These are phyloP conservation scores for Hevea brasiliensis DNA, from an alignment of 345 rosid genomes.

Conservation along the genomic window DNA sequence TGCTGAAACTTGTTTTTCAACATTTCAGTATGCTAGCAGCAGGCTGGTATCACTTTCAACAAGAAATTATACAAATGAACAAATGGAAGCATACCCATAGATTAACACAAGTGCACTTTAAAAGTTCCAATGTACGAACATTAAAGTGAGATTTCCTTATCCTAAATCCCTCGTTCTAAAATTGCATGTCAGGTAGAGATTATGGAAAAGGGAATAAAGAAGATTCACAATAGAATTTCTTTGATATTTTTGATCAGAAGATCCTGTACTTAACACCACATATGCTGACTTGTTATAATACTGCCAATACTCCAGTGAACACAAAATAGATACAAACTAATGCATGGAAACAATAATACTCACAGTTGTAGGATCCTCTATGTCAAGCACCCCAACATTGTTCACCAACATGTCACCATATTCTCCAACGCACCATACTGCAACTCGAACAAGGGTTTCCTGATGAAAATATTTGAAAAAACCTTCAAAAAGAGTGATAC, in stretches of 20 bases:
- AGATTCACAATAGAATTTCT: neutral
- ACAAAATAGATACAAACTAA: conserved; percentile 17
- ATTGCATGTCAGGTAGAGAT: neutral
- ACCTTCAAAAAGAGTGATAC: conserved; percentile 1
- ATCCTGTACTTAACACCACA: neutral
- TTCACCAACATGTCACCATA: conserved; percentile 94
- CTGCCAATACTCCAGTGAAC: conserved; percentile 1
- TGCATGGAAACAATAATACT: conserved; percentile 32
- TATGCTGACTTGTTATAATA: conserved; percentile 7
- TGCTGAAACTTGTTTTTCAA: neutral
- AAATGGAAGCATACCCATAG: neutral
- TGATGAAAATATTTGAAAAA: conserved; percentile 35
- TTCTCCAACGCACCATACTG: conserved; percentile 99
- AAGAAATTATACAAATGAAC: neutral
- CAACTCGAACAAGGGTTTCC: conserved; percentile 96
- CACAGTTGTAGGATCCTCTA: conserved; percentile 90
- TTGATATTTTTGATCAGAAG: neutral
- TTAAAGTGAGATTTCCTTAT: neutral
- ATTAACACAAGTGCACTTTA: neutral
- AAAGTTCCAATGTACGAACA: neutral
- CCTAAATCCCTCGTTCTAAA: neutral
- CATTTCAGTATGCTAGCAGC: neutral
- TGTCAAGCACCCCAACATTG: conserved; percentile 79
- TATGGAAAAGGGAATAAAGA: neutral
- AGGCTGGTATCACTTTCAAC: neutral